phyloP scores from a whole-genome alignment of 176 grass and related monocot genomes.

The Avena insularis region DNA sequence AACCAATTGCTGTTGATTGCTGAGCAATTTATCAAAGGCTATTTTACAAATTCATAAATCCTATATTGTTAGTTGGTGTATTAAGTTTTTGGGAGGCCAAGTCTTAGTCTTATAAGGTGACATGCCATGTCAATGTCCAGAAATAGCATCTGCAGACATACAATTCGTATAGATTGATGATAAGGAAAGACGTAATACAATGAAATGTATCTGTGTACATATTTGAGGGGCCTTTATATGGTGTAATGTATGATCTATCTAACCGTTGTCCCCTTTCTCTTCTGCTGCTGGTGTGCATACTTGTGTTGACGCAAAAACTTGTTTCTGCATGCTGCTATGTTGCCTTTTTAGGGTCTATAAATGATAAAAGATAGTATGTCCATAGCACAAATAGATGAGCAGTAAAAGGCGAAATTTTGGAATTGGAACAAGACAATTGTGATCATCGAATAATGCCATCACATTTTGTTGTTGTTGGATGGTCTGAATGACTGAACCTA shows the following conservation, averaged over 20 bases:
- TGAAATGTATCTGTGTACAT: background rate
- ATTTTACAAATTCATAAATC: background rate
- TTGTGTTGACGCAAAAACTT: constrained; percentile 23
- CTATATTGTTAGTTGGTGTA: background rate
- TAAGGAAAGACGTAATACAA: background rate
- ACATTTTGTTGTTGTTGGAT: background rate
- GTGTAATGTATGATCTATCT: background rate
- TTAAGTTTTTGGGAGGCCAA: background rate
- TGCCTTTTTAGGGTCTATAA: background rate
- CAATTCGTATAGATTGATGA: background rate
- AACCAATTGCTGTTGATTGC: background rate
- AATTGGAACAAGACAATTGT: background rate
- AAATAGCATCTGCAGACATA: background rate
- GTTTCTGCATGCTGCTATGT: background rate
- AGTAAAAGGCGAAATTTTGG: background rate
- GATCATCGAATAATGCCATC: background rate
- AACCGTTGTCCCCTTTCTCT: background rate
- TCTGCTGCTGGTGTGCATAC: background rate
- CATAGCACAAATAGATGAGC: background rate
- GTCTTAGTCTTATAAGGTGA: background rate
- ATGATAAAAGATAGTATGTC: background rate
- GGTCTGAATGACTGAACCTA: background rate
- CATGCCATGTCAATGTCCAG: background rate
- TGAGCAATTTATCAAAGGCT: background rate
- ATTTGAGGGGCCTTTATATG: constrained; percentile 7